These are phyloP conservation scores for Cryphonectria radicalis DNA, from an alignment of 2,329 filamentous ascomycete species.

Conservation along the genomic window DNA sequence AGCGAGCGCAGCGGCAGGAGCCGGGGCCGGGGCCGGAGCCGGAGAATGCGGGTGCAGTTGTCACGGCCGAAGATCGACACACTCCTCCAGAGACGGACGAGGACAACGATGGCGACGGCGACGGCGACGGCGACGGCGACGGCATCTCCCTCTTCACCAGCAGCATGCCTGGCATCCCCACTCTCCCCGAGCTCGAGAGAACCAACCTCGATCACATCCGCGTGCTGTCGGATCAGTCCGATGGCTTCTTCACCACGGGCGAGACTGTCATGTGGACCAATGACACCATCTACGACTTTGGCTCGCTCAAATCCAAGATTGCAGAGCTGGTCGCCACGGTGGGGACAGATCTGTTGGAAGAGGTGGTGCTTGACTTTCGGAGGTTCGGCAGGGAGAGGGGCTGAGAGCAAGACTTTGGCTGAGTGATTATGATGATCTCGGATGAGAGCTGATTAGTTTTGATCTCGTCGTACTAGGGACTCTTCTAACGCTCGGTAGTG, in stretches of 20 bases:
- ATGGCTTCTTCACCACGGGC: slow-evolving; percentile 47
- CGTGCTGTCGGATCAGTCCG: slow-evolving; percentile 50
- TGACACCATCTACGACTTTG: slow-evolving; percentile 52
- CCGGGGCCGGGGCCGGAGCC: slow-evolving; percentile 31
- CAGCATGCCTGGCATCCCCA: slow-evolving; percentile 69
- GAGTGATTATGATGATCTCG: neutral
- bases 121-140: slow-evolving; percentile 31
- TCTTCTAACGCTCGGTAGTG: no score
- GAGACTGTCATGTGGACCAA: slow-evolving; percentile 65
- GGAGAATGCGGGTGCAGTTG: neutral
- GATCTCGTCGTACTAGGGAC: no score
- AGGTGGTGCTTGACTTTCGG: slow-evolving; percentile 63
- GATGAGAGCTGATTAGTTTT: neutral
- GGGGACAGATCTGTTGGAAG: slow-evolving; percentile 61
- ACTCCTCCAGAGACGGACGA: neutral
- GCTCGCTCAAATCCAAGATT: slow-evolving; percentile 63
- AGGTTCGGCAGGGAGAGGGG: slow-evolving; percentile 13
- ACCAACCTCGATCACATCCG: slow-evolving; percentile 64
- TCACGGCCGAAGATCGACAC: slow-evolving; percentile 34
- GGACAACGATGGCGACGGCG: slow-evolving; percentile 19
- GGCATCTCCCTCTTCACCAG: slow-evolving; percentile 57
- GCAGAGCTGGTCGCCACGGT: slow-evolving; percentile 70
- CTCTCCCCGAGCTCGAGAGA: slow-evolving; percentile 53
- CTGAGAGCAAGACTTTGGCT: neutral
- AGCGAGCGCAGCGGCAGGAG: slow-evolving; percentile 32